phyloP scores from a whole-genome alignment of 1,139 yeast species.

The Taphrina sp. region DNA sequence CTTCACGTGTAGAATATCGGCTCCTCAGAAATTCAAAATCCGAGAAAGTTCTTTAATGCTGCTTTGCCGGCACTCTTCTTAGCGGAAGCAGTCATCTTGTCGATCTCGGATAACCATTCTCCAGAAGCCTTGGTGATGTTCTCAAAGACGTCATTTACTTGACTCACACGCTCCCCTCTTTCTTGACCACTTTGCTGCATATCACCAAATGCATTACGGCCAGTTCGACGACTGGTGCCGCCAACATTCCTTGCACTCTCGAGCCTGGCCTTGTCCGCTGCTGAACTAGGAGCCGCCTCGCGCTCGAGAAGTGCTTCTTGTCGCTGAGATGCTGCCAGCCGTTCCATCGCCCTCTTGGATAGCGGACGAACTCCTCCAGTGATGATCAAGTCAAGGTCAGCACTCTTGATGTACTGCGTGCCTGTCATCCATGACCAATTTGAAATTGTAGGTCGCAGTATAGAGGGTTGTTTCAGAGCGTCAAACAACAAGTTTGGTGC shows the following conservation, averaged over 20 bases:
- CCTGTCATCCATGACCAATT: constrained; percentile 89
- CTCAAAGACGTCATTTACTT: constrained; percentile 42
- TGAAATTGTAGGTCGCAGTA: constrained; percentile 76
- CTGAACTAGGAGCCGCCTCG: constrained; percentile 34
- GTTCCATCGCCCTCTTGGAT: constrained; percentile 42
- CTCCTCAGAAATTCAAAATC: constrained; percentile 2
- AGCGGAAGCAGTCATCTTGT: constrained; percentile 41
- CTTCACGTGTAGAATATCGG: no score
- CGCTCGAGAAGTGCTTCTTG: constrained; percentile 37
- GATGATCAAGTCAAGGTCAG: constrained; percentile 53
- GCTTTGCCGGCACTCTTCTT: constrained; percentile 37
- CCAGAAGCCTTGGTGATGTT: constrained; percentile 43
- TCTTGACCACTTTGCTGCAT: constrained; percentile 36
- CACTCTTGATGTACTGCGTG: constrained; percentile 56
- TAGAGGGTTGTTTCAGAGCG: constrained; percentile 46
- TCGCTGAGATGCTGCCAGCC: constrained; percentile 37
- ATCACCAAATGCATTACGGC: constrained; percentile 31
- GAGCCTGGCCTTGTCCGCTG: constrained; percentile 40
- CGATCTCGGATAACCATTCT: constrained; percentile 42
- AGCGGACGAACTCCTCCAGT: constrained; percentile 48
- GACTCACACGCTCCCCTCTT: constrained; percentile 40
- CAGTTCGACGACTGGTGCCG: constrained; percentile 38
- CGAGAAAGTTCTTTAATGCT: constrained; percentile 8
- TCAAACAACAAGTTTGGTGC: constrained; percentile 45
- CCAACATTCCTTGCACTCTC: constrained; percentile 40